Base-by-base conservation (phyloP, 805 yeast species). In the Grigorovia yakushimaensis region DNA sequence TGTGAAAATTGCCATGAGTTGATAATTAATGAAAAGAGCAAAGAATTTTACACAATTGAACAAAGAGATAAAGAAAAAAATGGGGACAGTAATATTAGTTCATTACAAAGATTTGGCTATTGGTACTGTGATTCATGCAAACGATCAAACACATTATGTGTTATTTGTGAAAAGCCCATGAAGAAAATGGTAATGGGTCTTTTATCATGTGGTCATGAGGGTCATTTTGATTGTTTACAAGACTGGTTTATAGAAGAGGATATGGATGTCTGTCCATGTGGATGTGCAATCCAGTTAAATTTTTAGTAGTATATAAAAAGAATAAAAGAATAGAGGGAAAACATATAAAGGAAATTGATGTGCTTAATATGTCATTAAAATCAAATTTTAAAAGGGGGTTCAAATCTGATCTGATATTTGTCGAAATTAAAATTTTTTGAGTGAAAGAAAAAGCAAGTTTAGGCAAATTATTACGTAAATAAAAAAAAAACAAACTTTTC, bases 41-140 rank as follows among this genome's bases (percentile, higher is more conserved):
- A 78, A 55, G 68, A 65, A 17, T 69, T 62, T 39, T 53, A 53
- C 33, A 54, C 58, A 4, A 46, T 39, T 22, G 60, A 61, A 42
- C 40, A 53, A 24, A 56, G 53, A 43, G 49, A 54, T 13, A 57
- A 56, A 3, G 65, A 64, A 27, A 58, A 57, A 2, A 62, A 64
- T 36, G 61, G 66, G 10, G 61, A 58, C 0, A 2, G 35, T 20
- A 24, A 41, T 17, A 24, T 4, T 17, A 65, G 36, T 10, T 67
- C 18, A 7, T 64, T 69, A 38, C 47, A 56, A 4, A 63, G 61
- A 35, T 77, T 79, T 56, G 95, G 94, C 1, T 81, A 74, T 55
- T 88, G 96, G 95, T 85, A 82, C 62, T 89, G 97, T 66, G 87
- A 80, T 46, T 72, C 71, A 20, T 89, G 97, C 62, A 66, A 72